phyloP scores from a whole-genome alignment of 164 flowering plant species.

The Euptelea pleiosperma region DNA sequence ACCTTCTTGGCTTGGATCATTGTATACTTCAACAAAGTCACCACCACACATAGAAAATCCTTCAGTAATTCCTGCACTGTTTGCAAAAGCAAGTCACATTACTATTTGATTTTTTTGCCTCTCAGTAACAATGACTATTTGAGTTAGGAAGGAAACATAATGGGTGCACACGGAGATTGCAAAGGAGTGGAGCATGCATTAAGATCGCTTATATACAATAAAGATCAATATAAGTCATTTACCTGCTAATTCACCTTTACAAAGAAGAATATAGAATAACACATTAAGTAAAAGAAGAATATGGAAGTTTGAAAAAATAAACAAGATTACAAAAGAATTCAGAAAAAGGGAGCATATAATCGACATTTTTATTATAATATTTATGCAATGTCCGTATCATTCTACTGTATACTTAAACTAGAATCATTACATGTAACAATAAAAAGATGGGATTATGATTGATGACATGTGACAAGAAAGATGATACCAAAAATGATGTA shows the following conservation, averaged over 20 bases:
- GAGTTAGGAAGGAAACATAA: constrained; percentile 4
- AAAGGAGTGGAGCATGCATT: not conserved
- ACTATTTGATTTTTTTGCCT: not conserved
- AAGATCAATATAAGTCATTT: not conserved
- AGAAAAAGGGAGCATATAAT: no score
- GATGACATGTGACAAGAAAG: no score
- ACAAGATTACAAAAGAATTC: no score
- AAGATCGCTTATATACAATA: not conserved
- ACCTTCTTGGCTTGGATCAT: constrained; percentile 83
- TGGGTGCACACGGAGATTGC: not conserved
- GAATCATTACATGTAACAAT: no score
- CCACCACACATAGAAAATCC: constrained; percentile 99
- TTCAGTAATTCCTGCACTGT: constrained; percentile 97
- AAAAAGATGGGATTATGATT: no score
- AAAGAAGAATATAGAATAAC: no score
- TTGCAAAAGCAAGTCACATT: constrained; percentile 16
- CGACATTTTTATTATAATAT: no score
- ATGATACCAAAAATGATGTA: no score
- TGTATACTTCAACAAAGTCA: constrained; percentile 95
- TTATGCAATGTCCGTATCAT: no score
- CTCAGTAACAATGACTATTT: not conserved
- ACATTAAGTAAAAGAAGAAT: no score
- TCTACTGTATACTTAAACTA: no score
- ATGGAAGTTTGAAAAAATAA: no score
- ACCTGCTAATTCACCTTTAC: not conserved